Base-by-base conservation (phyloP, 192 early-diverging fungal species). In the Umbelopsis sp. region DNA sequence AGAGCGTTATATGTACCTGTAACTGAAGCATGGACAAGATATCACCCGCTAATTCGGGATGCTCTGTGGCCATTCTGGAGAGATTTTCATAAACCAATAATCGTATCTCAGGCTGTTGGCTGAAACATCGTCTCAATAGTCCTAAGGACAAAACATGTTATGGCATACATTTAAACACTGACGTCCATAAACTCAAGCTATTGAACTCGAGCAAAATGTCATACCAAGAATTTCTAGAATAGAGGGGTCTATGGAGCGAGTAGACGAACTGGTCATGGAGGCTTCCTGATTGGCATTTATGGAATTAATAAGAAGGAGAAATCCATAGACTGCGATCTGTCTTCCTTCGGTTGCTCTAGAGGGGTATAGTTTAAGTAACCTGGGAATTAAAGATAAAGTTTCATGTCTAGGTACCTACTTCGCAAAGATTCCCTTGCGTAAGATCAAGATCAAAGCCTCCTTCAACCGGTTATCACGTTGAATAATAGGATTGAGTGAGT, bases 381-480 rank as follows among this genome's bases (percentile, higher is more conserved):
- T 2, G 20, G 2, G 20, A 50, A 20, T 56, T 24, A 10, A 51
- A n/a, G n/a, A 16, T 69, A 14, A n/a, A 21, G 10, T 41, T 6
- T 41, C 4, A 59, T 43, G 11, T 56, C 3, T 25, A 32, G 14
- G 32, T 44, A 68, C 34, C 26, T 84, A 86, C 86, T 81, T 86
- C 38, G 90, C 83, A 74, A 91, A 91, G 67, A 93, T 70, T 2
- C 86, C 82, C 56, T 93, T 93, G 53, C 90, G 82, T 68, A 93
- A 73, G 20, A 94, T 85, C 6, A 94, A 74, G 45, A 91, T 82
- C 59, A 94, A 74, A 11, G 87, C 84, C 22, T 88, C 79, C 26
- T 89, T 81, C 67, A 91, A 83, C 26, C 81, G 76, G n/a, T 80
- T 31, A 31, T 92, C 85, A 3, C 73, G 62, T 25, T 83, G 74